phyloP scores from a whole-genome alignment of 2,329 filamentous ascomycete species.

The Diaporthe sp. region DNA sequence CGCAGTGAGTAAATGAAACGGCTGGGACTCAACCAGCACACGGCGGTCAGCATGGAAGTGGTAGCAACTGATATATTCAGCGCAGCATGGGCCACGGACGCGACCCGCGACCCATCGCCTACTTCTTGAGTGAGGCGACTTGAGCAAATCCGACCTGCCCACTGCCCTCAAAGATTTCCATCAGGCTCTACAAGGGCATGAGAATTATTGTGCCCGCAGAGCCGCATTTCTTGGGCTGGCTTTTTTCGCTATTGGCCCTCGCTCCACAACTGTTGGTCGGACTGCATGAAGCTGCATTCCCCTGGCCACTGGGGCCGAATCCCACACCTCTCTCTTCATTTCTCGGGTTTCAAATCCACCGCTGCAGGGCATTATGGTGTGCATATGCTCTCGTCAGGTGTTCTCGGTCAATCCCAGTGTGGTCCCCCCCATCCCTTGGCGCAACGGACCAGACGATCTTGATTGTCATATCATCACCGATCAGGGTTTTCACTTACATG shows the following conservation, averaged over 20 bases:
- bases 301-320: not conserved
- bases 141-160: not conserved
- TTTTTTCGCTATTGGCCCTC: not conserved
- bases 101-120: not conserved
- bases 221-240: not conserved
- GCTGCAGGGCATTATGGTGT: not conserved
- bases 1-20: not conserved
- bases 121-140: not conserved
- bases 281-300: conserved; percentile 4
- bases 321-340: not conserved
- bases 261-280: too few relatives aligned
- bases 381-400: not conserved
- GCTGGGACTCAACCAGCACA: not conserved
- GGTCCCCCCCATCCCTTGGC: too few relatives aligned
- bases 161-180: not conserved
- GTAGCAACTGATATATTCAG: conserved; percentile 18
- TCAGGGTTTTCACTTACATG: too few relatives aligned
- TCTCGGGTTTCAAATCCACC: not conserved
- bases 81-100: not conserved
- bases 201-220: not conserved
- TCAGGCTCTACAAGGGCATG: not conserved
- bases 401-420: too few relatives aligned
- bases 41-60: not conserved
- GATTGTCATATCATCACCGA: too few relatives aligned
- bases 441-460: too few relatives aligned